These are phyloP conservation scores for Aspergillus heteromorphus DNA, from an alignment of 495 filamentous ascomycete species.

Conservation along the genomic window DNA sequence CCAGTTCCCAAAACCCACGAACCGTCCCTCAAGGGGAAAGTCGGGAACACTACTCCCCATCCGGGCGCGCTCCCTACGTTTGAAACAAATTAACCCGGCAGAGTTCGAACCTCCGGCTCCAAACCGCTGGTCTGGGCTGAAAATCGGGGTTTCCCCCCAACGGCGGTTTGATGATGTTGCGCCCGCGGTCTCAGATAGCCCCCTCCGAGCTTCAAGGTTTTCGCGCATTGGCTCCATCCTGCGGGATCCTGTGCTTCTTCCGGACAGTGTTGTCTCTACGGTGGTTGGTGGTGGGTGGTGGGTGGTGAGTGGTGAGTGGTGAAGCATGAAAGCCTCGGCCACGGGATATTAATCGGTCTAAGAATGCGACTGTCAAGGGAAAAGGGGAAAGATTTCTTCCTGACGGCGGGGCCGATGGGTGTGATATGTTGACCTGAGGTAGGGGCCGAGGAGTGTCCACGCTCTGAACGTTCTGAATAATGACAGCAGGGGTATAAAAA, in stretches of 20 bases:
- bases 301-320: too few relatives aligned
- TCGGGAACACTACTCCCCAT: neutral
- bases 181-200: slow-evolving; percentile 5
- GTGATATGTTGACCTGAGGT: neutral
- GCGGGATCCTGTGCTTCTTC: neutral
- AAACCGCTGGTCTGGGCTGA: slow-evolving; percentile 1
- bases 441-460: neutral
- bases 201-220: neutral
- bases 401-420: neutral
- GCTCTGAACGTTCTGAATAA: neutral
- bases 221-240: neutral
- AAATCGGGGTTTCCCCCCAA: neutral
- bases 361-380: neutral
- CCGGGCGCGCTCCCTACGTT: neutral
- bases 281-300: too few relatives aligned
- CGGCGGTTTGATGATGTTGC: slow-evolving; percentile 5
- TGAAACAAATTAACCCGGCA: neutral
- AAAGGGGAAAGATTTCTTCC: neutral
- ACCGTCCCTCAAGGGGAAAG: neutral
- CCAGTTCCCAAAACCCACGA: too few relatives aligned
- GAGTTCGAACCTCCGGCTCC: neutral
- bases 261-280: neutral
- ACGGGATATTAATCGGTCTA: neutral
- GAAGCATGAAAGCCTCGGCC: too few relatives aligned
- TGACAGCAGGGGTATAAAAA: neutral